These are phyloP conservation scores for Starmerella riodocensis DNA, from an alignment of 805 yeast genomes.

Conservation along the genomic window DNA sequence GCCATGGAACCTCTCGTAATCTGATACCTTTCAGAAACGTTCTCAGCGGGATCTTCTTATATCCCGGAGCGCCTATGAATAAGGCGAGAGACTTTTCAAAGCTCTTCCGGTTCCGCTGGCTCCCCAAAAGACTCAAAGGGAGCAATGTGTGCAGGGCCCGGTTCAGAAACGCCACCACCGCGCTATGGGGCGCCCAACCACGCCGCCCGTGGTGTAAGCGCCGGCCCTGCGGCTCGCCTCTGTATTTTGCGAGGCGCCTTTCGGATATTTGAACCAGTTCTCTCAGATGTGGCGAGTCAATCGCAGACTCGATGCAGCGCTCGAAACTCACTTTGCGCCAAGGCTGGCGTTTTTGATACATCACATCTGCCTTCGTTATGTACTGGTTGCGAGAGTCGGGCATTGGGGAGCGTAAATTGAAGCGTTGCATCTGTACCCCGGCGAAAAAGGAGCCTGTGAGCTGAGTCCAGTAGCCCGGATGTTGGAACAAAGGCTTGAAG, in stretches of 20 bases:
- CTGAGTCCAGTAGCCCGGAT: background rate
- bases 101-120: constrained; percentile 1
- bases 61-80: constrained; percentile 1
- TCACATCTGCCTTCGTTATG: constrained; percentile 2
- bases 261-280: too few species aligned
- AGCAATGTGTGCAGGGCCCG: background rate
- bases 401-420: background rate
- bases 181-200: constrained; percentile 2
- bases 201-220: too few species aligned
- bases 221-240: too few species aligned
- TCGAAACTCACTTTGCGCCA: too few species aligned
- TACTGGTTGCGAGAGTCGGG: background rate
- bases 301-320: too few species aligned
- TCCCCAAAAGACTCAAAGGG: constrained; percentile 4
- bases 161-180: constrained; percentile 1
- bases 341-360: background rate
- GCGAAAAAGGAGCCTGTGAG: background rate
- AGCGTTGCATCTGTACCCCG: background rate
- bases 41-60: background rate
- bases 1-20: constrained; percentile 42
- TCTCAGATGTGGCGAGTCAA: too few species aligned
- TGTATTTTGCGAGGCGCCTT: too few species aligned
- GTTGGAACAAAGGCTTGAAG: background rate
- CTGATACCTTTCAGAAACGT: constrained; percentile 29
- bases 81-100: background rate